Percentiles rank a stretch among this genome's conserved stretches.
Conservation (phyloP, 495 filamentous ascomycete genomes). For the Podospora anserina region DNA sequence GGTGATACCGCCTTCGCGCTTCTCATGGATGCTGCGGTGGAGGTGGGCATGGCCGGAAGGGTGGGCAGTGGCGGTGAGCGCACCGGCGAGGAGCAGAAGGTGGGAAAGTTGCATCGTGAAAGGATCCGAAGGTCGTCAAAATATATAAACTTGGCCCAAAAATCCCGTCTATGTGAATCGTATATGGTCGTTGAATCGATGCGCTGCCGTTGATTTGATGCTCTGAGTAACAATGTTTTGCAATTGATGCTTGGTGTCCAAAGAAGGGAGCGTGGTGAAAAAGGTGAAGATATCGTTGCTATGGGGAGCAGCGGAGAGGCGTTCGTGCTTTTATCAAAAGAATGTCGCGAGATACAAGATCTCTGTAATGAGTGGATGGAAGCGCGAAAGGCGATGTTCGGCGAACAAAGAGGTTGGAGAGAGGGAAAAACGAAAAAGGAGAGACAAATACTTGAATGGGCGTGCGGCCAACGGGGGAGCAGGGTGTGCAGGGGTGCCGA, state of each 20-base stretch:
- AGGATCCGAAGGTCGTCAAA: not conserved
- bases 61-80: slow-evolving; percentile 28
- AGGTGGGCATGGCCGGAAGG: slow-evolving; percentile 36
- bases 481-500: slow-evolving; percentile 14
- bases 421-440: slow-evolving; percentile 21
- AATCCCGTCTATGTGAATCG: slow-evolving; percentile 13
- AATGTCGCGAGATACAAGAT: slow-evolving; percentile 37
- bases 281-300: slow-evolving; percentile 18
- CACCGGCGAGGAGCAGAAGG: slow-evolving; percentile 31
- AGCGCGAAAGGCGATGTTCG: slow-evolving; percentile 29
- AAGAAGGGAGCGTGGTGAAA: slow-evolving; percentile 1
- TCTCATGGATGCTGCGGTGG: slow-evolving; percentile 29
- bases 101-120: slow-evolving; percentile 32
- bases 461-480: slow-evolving; percentile 7
- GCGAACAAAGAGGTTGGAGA: slow-evolving; percentile 15
- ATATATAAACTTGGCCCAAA: not conserved
- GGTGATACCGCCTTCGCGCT: slow-evolving; percentile 15
- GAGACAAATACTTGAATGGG: slow-evolving; percentile 16
- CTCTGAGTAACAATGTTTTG: slow-evolving; percentile 1
- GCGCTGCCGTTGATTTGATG: not conserved
- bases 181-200: slow-evolving; percentile 7
- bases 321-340: slow-evolving; percentile 23
- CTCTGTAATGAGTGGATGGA: slow-evolving; percentile 35
- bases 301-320: not conserved
- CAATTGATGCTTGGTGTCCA: slow-evolving; percentile 21